phyloP scores from a whole-genome alignment of 768 basidiomycete genomes.

The Phaeolepiota aurea region DNA sequence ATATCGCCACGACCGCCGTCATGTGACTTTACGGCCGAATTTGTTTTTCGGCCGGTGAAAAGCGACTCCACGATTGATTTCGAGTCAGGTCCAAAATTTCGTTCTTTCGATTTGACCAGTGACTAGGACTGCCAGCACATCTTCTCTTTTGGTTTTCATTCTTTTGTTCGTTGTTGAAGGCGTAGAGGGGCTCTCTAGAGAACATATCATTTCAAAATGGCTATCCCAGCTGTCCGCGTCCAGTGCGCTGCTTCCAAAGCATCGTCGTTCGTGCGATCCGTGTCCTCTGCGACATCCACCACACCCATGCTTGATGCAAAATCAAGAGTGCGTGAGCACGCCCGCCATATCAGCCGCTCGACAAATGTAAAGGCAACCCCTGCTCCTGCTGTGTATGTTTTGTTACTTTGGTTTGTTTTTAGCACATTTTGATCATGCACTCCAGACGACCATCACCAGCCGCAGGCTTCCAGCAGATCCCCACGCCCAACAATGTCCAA shows the following conservation, averaged over 20 bases:
- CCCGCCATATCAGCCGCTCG: slow-evolving; percentile 65
- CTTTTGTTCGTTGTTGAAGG: no score
- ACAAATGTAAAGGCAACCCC: slow-evolving; percentile 52
- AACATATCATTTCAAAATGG: slow-evolving; percentile 1
- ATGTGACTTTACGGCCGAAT: neutral
- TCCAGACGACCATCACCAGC: slow-evolving; percentile 54
- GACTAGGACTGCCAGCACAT: no score
- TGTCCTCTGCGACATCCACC: slow-evolving; percentile 35
- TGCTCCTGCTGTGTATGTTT: slow-evolving; percentile 51
- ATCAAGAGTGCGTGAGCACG: slow-evolving; percentile 71
- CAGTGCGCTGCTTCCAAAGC: slow-evolving; percentile 10
- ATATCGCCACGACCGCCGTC: no score
- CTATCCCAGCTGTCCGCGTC: slow-evolving; percentile 6
- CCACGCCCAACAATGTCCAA: slow-evolving; percentile 25
- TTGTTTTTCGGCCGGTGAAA: neutral
- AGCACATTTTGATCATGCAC: neutral
- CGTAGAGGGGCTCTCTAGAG: neutral
- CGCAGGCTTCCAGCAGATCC: slow-evolving; percentile 41
- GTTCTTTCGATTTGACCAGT: no score
- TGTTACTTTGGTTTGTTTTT: slow-evolving; percentile 2
- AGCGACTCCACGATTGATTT: neutral
- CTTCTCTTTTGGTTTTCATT: neutral
- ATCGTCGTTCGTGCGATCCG: slow-evolving; percentile 32
- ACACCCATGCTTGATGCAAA: slow-evolving; percentile 70
- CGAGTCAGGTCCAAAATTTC: neutral